A percentile compares a stretch with the other conserved stretches of the same genome.
Evolutionary conservation across 2,329 filamentous ascomycete genomes (phyloP).

Genomic region (Ascochyta clinopodiicola): DNA sequence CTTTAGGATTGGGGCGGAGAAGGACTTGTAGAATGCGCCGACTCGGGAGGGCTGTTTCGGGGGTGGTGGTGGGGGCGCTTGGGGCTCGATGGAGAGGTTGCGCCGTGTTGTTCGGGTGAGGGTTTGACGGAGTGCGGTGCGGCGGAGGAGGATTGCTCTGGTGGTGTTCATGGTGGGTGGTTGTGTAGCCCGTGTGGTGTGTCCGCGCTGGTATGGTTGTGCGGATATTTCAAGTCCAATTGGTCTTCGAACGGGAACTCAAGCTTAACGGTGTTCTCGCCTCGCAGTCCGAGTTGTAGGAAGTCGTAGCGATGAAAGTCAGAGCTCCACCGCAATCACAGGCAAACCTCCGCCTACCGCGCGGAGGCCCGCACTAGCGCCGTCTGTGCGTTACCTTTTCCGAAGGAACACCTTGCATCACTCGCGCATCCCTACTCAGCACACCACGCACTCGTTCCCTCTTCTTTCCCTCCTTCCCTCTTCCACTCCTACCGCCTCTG

Average conservation of each 20-base stretch:
- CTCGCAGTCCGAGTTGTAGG: background rate
- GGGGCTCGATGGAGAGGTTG: slow-evolving; percentile 8
- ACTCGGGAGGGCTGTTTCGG: slow-evolving; percentile 15
- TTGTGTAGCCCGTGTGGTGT: too few species aligned
- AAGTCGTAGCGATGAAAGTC: background rate
- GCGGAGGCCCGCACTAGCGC: slow-evolving; percentile 14
- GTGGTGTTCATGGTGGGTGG: slow-evolving; percentile 3
- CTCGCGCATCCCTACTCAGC: slow-evolving; percentile 10
- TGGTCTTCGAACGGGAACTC: background rate
- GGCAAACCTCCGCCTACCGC: slow-evolving; percentile 30
- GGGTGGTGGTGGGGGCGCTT: slow-evolving; percentile 45
- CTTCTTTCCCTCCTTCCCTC: background rate
- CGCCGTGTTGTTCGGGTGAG: slow-evolving; percentile 2
- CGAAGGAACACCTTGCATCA: slow-evolving; percentile 45
- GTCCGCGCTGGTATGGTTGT: background rate
- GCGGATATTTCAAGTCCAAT: background rate
- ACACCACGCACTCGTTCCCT: slow-evolving; percentile 6
- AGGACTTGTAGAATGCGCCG: slow-evolving; percentile 74
- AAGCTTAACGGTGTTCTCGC: background rate
- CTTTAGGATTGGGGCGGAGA: slow-evolving; percentile 75
- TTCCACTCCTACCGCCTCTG: background rate
- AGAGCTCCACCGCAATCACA: background rate
- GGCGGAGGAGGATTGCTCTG: slow-evolving; percentile 2
- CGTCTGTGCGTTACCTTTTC: slow-evolving; percentile 27
- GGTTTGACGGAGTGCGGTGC: background rate